phyloP scores from a whole-genome alignment of 2,329 filamentous ascomycete genomes.

The Erysiphe pulchra region DNA sequence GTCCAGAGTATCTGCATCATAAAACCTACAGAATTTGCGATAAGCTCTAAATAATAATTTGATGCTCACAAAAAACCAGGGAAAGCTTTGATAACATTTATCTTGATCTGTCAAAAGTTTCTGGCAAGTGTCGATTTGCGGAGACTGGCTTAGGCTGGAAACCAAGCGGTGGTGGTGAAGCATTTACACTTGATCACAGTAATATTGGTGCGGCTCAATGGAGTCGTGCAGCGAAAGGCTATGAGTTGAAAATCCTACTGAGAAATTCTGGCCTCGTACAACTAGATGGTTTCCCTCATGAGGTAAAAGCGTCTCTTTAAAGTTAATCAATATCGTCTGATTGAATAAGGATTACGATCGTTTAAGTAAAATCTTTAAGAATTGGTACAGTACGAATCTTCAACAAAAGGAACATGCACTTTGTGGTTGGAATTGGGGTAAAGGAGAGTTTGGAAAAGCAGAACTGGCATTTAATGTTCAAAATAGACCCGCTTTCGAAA shows the following conservation, averaged over 20 bases:
- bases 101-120: constrained; percentile 78
- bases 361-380: constrained; percentile 78
- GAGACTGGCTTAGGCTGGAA: constrained; percentile 94
- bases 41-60: no score
- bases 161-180: constrained; percentile 61
- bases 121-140: constrained; percentile 81
- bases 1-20: no score
- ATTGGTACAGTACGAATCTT: constrained; percentile 86
- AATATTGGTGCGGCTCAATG: constrained; percentile 77
- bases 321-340: constrained; percentile 2
- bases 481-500: constrained; percentile 86
- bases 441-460: constrained; percentile 84
- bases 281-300: constrained; percentile 81
- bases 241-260: constrained; percentile 76
- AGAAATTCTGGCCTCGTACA: constrained; percentile 70
- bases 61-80: constrained; percentile 14
- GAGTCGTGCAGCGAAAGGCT: constrained; percentile 80
- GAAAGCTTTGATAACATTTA: constrained; percentile 97
- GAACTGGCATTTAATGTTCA: constrained; percentile 93
- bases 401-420: constrained; percentile 86
- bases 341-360: constrained; percentile 54
- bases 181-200: constrained; percentile 72
- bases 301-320: constrained; percentile 21
- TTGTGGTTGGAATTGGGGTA: constrained; percentile 98
- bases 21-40: no score